Base-by-base conservation (phyloP, 2,329 filamentous ascomycete species). In the Aspergillus ruber region DNA sequence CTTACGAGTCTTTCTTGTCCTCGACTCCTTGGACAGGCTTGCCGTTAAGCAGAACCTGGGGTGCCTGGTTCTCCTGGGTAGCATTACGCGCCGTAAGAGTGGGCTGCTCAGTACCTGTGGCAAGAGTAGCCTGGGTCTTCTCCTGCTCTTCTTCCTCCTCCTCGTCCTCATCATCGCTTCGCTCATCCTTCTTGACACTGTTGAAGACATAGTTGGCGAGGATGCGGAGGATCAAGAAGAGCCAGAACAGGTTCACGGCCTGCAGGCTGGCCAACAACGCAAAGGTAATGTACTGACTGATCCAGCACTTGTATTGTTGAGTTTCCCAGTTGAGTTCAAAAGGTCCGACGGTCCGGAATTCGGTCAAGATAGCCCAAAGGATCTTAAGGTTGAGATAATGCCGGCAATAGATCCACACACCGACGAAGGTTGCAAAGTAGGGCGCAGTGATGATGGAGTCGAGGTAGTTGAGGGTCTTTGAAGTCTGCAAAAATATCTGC, bases 401-500 rank as follows among this genome's bases (percentile, higher is more conserved):
- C 47, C 90, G 88, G 53, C 91, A 75, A 74, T 97, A 96, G 62
- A 89, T 83, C 90, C 90, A 97, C 51, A 85, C 76, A 55, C 74
- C 74, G 67, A 94, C 85, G 74, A 95, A 96, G 57, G 86, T 56
- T 63, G 80, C 81, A 70, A 93, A 96, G 74, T 91, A 95, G 13
- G 88, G 89, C 0, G 78, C 82, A n/a, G 88, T 87, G 41, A 94
- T 74, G 49, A 79, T 74, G 47, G 84, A 83, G 64, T 95, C 86
- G 57, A 96, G 73, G 72, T 97, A 96, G 74, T 95, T 95, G 58
- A 96, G 81, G 4, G 84, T 81, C 74, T 96, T 96, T 51, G 89
- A 95, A 2, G 88, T 93, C 85, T 90, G 40, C 13, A 45, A 18
- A 13, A 17, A 33, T 21, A 33, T 46, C 47, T 21, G 46, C 27